phyloP scores from a whole-genome alignment of 805 yeast genomes.

The Candida anglica region DNA sequence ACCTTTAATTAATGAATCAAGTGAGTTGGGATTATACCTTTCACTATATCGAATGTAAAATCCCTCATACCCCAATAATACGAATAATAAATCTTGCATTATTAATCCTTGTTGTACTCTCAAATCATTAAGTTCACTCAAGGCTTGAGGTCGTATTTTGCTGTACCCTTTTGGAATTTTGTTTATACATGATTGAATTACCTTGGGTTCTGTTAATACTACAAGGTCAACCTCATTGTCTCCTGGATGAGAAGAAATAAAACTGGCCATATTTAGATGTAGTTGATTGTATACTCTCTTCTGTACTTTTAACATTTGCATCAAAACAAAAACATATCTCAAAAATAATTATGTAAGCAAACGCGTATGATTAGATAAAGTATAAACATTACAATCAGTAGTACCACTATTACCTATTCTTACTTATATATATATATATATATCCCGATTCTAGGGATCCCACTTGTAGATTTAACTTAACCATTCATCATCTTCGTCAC shows the following conservation, averaged over 20 bases:
- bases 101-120: slow-evolving; percentile 71
- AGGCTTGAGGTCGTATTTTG: slow-evolving; percentile 38
- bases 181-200: slow-evolving; percentile 11
- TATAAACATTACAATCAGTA: no score
- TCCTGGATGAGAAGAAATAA: slow-evolving; percentile 8
- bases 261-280: slow-evolving; percentile 7
- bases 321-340: no score
- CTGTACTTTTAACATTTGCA: no score
- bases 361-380: no score
- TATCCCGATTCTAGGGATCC: no score
- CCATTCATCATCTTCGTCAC: slow-evolving; percentile 30
- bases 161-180: slow-evolving; percentile 5
- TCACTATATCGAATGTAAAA: slow-evolving; percentile 66
- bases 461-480: no score
- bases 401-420: no score
- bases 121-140: slow-evolving; percentile 43
- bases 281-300: no score
- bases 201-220: slow-evolving; percentile 12
- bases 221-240: slow-evolving; percentile 14
- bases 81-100: slow-evolving; percentile 63
- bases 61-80: slow-evolving; percentile 75
- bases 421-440: no score
- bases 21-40: slow-evolving; percentile 45
- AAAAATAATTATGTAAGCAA: no score
- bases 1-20: slow-evolving; percentile 48